A percentile compares a stretch with the other conserved stretches of the same genome.
Conservation (phyloP, 2,329 filamentous ascomycete genomes). For the Colletotrichum sp. region DNA sequence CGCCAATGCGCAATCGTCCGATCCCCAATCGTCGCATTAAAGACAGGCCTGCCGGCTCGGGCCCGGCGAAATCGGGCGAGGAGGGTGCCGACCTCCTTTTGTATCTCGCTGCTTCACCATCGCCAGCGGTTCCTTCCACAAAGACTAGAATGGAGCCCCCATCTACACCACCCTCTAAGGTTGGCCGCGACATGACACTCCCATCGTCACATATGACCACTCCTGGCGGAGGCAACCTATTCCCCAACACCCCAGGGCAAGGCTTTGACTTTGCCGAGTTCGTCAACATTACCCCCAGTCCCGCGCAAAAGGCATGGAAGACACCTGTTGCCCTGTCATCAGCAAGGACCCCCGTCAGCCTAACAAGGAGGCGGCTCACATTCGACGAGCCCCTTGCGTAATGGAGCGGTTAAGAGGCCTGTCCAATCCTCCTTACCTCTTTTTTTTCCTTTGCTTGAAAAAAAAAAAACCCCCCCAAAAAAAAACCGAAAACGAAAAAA, state of each 20-base stretch:
- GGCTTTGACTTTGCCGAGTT: slow-evolving; percentile 95
- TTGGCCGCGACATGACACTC: slow-evolving; percentile 66
- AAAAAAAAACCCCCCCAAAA: neutral
- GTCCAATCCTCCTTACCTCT: neutral
- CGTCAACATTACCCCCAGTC: slow-evolving; percentile 95
- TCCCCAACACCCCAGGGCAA: slow-evolving; percentile 81
- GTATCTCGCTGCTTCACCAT: slow-evolving; percentile 91
- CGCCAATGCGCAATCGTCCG: slow-evolving; percentile 67
- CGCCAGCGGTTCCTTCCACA: slow-evolving; percentile 69
- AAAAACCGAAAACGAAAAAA: neutral
- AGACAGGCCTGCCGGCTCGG: slow-evolving; percentile 46
- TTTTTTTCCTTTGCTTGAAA: neutral
- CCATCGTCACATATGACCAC: slow-evolving; percentile 92
- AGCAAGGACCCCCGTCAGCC: slow-evolving; percentile 64
- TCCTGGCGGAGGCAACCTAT: slow-evolving; percentile 72
- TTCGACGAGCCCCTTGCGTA: slow-evolving; percentile 76
- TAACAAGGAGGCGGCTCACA: slow-evolving; percentile 77
- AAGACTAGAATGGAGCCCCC: slow-evolving; percentile 68
- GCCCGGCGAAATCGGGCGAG: slow-evolving; percentile 67
- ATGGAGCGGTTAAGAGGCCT: neutral
- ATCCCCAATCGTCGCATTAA: slow-evolving; percentile 52
- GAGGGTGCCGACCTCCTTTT: slow-evolving; percentile 83
- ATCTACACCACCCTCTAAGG: slow-evolving; percentile 76
- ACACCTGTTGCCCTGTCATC: slow-evolving; percentile 68
- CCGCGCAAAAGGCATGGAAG: slow-evolving; percentile 88